Conservation (phyloP, 116 monocot genomes). For the Thalassia testudinum region DNA sequence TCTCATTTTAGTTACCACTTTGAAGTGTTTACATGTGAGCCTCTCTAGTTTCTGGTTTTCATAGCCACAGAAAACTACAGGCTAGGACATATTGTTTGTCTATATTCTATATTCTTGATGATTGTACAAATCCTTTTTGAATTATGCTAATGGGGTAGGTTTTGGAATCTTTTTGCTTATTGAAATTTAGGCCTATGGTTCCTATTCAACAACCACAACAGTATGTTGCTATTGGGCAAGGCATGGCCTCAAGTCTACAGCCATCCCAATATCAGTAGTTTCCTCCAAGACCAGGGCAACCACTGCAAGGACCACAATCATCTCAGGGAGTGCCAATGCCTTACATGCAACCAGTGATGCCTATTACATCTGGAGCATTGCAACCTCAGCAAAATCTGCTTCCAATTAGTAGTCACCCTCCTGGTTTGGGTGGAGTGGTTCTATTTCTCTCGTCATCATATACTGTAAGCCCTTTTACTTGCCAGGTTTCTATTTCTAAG, state of each 20-base stretch:
- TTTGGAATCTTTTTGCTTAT: neutral
- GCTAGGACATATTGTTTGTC: too few relatives aligned
- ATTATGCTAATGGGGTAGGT: too few relatives aligned
- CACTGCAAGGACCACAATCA: conserved; percentile 26
- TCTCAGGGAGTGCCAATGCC: conserved; percentile 47
- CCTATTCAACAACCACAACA: conserved; percentile 48
- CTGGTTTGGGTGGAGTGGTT: conserved; percentile 29
- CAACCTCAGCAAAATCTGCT: conserved; percentile 37
- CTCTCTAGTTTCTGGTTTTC: too few relatives aligned
- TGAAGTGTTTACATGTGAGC: too few relatives aligned
- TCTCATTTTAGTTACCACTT: too few relatives aligned
- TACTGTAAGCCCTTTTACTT: too few relatives aligned
- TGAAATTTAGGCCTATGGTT: conserved; percentile 64
- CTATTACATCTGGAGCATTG: conserved; percentile 28
- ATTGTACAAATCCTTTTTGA: too few relatives aligned
- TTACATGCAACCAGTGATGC: conserved; percentile 41
- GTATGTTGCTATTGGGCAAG: conserved; percentile 45
- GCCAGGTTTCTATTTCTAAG: too few relatives aligned
- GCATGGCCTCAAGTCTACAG: conserved; percentile 31
- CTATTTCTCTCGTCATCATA: conserved; percentile 45
- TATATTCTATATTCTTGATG: too few relatives aligned
- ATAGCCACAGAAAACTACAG: too few relatives aligned
- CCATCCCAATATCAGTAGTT: conserved; percentile 39
- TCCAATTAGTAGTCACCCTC: conserved; percentile 23
- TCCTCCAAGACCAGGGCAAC: conserved; percentile 30